A percentile compares a stretch with the other conserved stretches of the same genome.
Evolutionary conservation across 2,329 filamentous ascomycete species (phyloP).

Genomic region (Cercospora brassicicola): DNA sequence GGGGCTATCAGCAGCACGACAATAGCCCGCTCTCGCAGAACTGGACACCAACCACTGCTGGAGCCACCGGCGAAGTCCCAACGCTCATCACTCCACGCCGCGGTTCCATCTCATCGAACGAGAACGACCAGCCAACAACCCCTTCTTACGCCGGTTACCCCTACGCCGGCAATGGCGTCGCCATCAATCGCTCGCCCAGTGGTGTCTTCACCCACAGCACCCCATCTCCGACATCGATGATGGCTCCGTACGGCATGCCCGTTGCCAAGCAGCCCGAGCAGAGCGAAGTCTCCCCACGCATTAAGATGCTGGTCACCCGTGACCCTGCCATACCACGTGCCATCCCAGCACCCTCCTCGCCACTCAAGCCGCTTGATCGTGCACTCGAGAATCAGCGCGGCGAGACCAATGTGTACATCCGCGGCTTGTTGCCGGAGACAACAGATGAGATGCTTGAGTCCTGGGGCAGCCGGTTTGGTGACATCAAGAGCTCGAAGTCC

Average conservation of each 20-base stretch:
- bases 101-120: constrained; percentile 54
- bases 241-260: constrained; percentile 47
- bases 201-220: constrained; percentile 52
- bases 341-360: constrained; percentile 84
- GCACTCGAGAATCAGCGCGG: constrained; percentile 92
- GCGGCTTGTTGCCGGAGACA: constrained; percentile 90
- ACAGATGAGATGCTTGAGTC: constrained; percentile 83
- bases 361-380: constrained; percentile 86
- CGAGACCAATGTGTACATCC: constrained; percentile 97
- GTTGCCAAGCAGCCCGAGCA: constrained; percentile 39
- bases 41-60: constrained; percentile 47
- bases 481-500: constrained; percentile 94
- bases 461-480: constrained; percentile 85
- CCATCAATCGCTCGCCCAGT: constrained; percentile 53
- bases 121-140: constrained; percentile 54
- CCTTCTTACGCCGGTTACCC: constrained; percentile 49
- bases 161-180: constrained; percentile 43
- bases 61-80: constrained; percentile 51
- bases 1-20: constrained; percentile 47
- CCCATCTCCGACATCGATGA: constrained; percentile 52
- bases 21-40: constrained; percentile 50
- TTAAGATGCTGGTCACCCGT: constrained; percentile 56
- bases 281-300: constrained; percentile 47
- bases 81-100: constrained; percentile 54
- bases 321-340: constrained; percentile 84